phyloP scores from a whole-genome alignment of 768 basidiomycete species.

The Suillus hirtellus region DNA sequence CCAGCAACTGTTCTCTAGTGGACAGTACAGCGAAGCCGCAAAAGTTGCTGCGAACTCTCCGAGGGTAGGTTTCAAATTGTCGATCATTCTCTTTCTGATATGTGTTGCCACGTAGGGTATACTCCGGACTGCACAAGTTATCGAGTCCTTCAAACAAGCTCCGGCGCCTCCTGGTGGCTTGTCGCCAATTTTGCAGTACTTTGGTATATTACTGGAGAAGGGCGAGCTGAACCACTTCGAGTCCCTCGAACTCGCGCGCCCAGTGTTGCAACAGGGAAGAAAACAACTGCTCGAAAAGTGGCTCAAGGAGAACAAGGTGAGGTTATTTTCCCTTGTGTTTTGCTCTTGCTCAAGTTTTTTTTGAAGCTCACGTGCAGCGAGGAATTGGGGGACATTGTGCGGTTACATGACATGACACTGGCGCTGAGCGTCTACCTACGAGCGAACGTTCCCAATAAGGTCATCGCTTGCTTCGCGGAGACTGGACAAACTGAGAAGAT shows the following conservation, averaged over 20 bases:
- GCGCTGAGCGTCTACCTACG: conserved; percentile 97
- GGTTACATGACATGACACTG: conserved; percentile 92
- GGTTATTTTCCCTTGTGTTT: conserved; percentile 6
- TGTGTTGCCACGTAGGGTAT: conserved; percentile 62
- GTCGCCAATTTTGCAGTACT: conserved; percentile 97
- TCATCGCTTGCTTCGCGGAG: conserved; percentile 98
- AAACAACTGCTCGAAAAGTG: conserved; percentile 98
- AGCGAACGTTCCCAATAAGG: conserved; percentile 97
- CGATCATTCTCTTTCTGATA: conserved; percentile 8
- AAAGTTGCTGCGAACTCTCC: conserved; percentile 98
- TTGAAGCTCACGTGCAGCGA: conserved; percentile 93
- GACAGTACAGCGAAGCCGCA: conserved; percentile 91
- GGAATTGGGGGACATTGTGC: conserved; percentile 96
- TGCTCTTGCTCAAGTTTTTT: conserved; percentile 4
- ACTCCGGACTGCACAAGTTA: conserved; percentile 90
- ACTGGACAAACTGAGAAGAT: conserved; percentile 99
- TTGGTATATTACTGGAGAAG: conserved; percentile 97
- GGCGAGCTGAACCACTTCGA: conserved; percentile 97
- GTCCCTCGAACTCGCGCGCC: conserved; percentile 92
- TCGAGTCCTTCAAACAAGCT: conserved; percentile 96
- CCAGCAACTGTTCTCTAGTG: conserved; percentile 83
- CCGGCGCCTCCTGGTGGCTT: conserved; percentile 89
- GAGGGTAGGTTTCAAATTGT: conserved; percentile 47
- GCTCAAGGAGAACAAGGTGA: conserved; percentile 98
- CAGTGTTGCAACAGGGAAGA: conserved; percentile 92